Evolutionary conservation across 1,139 yeast genomes (phyloP).

Genomic region (Geotrichum australiense): DNA sequence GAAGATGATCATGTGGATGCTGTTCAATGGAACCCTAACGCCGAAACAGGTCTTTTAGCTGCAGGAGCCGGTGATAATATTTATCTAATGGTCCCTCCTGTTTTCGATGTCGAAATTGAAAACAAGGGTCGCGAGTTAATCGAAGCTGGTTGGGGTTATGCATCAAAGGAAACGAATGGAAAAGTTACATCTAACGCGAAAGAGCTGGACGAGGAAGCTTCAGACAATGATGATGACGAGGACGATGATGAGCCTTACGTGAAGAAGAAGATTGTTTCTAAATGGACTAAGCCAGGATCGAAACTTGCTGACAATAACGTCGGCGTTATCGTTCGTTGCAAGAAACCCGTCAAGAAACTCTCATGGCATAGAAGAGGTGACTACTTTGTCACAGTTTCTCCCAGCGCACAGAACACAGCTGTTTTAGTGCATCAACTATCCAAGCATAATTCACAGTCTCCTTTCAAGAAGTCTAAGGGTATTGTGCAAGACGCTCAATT

Average conservation of each 20-base stretch:
- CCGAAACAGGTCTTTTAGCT: conserved; percentile 65
- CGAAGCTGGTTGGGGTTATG: conserved; percentile 91
- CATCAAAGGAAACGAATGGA: conserved; percentile 41
- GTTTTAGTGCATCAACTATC: conserved; percentile 92
- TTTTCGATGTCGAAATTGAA: conserved; percentile 83
- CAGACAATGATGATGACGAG: conserved; percentile 29
- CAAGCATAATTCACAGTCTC: conserved; percentile 94
- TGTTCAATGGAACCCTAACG: conserved; percentile 86
- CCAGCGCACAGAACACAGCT: conserved; percentile 81
- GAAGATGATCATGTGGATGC: conserved; percentile 71
- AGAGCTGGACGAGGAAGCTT: conserved; percentile 26
- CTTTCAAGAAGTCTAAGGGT: conserved; percentile 90
- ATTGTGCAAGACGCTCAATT: conserved; percentile 92
- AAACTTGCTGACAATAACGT: conserved; percentile 61
- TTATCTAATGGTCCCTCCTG: conserved; percentile 77
- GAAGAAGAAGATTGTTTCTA: conserved; percentile 55
- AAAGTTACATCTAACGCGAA: conserved; percentile 38
- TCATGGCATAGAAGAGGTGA: conserved; percentile 99
- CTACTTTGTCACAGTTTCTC: conserved; percentile 89
- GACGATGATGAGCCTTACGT: conserved; percentile 33
- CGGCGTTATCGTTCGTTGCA: conserved; percentile 60
- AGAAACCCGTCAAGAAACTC: conserved; percentile 69
- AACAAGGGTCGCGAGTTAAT: conserved; percentile 70
- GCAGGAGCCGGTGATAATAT: conserved; percentile 77
- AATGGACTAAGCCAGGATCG: conserved; percentile 78